Evolutionary conservation across 108 stramenopile species (phyloP).

Genomic region (Skeletonema potamos): DNA sequence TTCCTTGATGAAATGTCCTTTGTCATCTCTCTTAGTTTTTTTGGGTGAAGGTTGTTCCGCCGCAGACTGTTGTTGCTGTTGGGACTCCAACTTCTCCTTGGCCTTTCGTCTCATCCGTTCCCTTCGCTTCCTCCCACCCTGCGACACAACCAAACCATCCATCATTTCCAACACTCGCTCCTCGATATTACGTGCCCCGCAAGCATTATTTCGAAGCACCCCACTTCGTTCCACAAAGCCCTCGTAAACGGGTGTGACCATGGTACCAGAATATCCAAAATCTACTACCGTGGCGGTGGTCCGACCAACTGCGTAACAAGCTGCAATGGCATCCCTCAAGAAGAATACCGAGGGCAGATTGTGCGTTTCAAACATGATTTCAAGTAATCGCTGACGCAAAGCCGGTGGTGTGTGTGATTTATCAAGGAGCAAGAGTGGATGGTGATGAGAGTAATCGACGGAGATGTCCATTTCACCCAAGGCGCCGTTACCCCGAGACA

Average conservation of each 20-base stretch:
- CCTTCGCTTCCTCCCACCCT: slow-evolving; percentile 37
- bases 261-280: slow-evolving; percentile 71
- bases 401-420: slow-evolving; percentile 82
- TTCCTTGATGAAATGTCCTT: slow-evolving; percentile 37
- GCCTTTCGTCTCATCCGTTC: slow-evolving; percentile 39
- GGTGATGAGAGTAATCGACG: slow-evolving; percentile 15
- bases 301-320: slow-evolving; percentile 85
- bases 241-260: slow-evolving; percentile 84
- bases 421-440: slow-evolving; percentile 75
- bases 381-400: slow-evolving; percentile 71
- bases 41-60: slow-evolving; percentile 5
- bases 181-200: slow-evolving; percentile 61
- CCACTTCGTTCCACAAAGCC: slow-evolving; percentile 84
- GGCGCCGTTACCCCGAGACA: not conserved
- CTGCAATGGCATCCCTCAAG: slow-evolving; percentile 75
- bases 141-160: slow-evolving; percentile 58
- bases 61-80: slow-evolving; percentile 5
- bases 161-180: slow-evolving; percentile 59
- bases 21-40: slow-evolving; percentile 16
- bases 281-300: slow-evolving; percentile 85
- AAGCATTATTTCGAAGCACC: slow-evolving; percentile 55
- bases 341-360: slow-evolving; percentile 90
- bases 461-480: not conserved
- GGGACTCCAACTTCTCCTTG: slow-evolving; percentile 14
- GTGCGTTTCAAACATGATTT: slow-evolving; percentile 72